phyloP scores from a whole-genome alignment of 1,139 yeast species.

The Suhomyces bokatorum region DNA sequence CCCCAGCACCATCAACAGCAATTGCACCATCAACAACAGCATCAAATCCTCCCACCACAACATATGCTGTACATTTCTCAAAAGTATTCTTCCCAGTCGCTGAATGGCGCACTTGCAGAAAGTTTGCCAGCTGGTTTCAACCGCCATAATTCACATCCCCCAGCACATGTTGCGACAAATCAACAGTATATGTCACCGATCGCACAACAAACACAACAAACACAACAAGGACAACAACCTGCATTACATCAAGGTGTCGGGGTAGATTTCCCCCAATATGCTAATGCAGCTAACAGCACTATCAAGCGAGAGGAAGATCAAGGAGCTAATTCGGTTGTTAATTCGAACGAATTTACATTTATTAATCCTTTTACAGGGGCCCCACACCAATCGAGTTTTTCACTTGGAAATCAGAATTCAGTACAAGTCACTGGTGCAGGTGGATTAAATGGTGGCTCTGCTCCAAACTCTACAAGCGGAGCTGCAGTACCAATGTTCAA shows the following conservation, averaged over 20 bases:
- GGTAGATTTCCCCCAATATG: slow-evolving; percentile 7
- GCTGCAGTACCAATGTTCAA: slow-evolving; percentile 11
- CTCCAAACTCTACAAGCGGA: slow-evolving; percentile 7
- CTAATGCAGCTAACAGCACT: background rate
- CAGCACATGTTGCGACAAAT: slow-evolving; percentile 11
- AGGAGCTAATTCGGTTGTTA: slow-evolving; percentile 1
- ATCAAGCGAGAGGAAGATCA: slow-evolving; percentile 12
- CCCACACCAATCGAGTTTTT: slow-evolving; percentile 13
- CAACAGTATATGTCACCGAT: slow-evolving; percentile 15
- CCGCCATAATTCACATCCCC: slow-evolving; percentile 19
- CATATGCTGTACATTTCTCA: slow-evolving; percentile 13
- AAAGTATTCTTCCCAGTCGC: slow-evolving; percentile 6
- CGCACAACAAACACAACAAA: slow-evolving; percentile 12
- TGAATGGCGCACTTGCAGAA: slow-evolving; percentile 3
- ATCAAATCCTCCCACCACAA: slow-evolving; percentile 8
- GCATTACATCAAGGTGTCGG: slow-evolving; percentile 4
- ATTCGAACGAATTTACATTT: slow-evolving; percentile 12
- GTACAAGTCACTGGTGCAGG: slow-evolving; percentile 2
- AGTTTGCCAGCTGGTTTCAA: slow-evolving; percentile 8
- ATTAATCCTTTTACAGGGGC: slow-evolving; percentile 17
- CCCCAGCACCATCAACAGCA: slow-evolving; percentile 9
- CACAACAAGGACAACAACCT: slow-evolving; percentile 2
- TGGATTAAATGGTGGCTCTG: slow-evolving; percentile 4
- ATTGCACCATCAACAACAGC: slow-evolving; percentile 9
- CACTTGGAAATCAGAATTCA: slow-evolving; percentile 8